These are phyloP conservation scores for Hydrangea macrophylla DNA, from an alignment of 148 eudicot genomes.

Conservation along the genomic window DNA sequence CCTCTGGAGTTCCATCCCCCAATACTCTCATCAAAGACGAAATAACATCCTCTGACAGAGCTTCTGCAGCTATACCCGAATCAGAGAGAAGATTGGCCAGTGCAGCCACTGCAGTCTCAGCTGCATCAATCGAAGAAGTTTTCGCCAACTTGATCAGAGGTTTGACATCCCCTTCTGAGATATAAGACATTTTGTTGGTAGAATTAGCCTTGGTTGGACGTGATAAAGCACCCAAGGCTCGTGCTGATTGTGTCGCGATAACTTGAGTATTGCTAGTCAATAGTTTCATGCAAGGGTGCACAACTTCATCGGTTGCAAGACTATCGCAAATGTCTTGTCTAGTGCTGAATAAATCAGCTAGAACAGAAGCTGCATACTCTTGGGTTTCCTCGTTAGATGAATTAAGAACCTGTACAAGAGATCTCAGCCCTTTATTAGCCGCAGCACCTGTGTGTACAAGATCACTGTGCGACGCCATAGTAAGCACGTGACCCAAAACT, in stretches of 20 bases:
- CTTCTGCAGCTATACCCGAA: constrained; percentile 66
- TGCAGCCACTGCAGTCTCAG: constrained; percentile 77
- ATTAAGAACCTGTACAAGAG: constrained; percentile 71
- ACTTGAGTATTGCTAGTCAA: constrained; percentile 67
- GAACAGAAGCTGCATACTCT: constrained; percentile 72
- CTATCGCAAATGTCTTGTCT: constrained; percentile 71
- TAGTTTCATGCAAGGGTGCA: constrained; percentile 75
- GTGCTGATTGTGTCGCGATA: constrained; percentile 79
- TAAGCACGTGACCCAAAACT: constrained; percentile 70
- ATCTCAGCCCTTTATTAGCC: constrained; percentile 59
- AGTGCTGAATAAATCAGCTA: constrained; percentile 70
- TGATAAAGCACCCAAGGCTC: constrained; percentile 74
- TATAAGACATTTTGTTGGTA: constrained; percentile 50
- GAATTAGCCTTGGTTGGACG: constrained; percentile 51
- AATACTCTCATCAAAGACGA: constrained; percentile 64
- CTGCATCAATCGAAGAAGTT: constrained; percentile 68
- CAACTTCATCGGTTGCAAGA: constrained; percentile 73
- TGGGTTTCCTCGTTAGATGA: constrained; percentile 64
- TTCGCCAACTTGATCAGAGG: constrained; percentile 77
- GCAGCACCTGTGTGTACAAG: constrained; percentile 56
- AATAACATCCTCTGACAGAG: constrained; percentile 74
- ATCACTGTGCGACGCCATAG: constrained; percentile 55
- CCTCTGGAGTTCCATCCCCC: constrained; percentile 66
- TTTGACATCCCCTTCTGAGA: constrained; percentile 67
- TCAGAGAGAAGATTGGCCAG: constrained; percentile 76